These are phyloP conservation scores for Alloascoidea hylecoeti DNA, from an alignment of 805 yeast genomes.

Conservation along the genomic window DNA sequence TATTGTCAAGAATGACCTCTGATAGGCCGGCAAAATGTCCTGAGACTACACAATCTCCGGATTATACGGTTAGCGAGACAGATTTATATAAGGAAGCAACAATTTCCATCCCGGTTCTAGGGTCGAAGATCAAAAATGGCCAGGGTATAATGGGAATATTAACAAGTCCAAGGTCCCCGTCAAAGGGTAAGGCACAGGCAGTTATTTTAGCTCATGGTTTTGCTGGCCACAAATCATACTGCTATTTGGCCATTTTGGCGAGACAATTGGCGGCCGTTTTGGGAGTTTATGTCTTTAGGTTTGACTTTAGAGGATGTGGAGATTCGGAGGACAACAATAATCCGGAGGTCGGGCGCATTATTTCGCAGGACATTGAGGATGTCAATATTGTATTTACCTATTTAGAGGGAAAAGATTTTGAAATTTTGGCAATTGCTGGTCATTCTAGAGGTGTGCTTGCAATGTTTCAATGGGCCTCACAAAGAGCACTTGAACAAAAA, in stretches of 20 bases:
- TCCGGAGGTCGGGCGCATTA: conserved; percentile 31
- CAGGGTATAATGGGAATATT: conserved; percentile 6
- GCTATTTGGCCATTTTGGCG: conserved; percentile 56
- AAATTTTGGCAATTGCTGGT: conserved; percentile 45
- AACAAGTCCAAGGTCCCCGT: conserved; percentile 6
- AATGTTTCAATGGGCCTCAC: conserved; percentile 56
- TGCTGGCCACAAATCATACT: conserved; percentile 72
- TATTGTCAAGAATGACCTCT: too few relatives aligned
- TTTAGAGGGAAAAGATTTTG: conserved; percentile 18
- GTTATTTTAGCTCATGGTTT: conserved; percentile 72
- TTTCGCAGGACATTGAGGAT: conserved; percentile 58
- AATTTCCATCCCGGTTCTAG: conserved; percentile 2
- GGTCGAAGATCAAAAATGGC: conserved; percentile 1
- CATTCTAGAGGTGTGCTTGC: conserved; percentile 78
- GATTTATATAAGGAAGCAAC: too few relatives aligned
- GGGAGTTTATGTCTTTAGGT: conserved; percentile 56
- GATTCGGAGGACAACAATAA: conserved; percentile 33
- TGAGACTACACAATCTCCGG: too few relatives aligned
- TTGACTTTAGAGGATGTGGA: conserved; percentile 84
- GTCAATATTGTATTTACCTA: conserved; percentile 31
- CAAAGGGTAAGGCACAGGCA: conserved; percentile 18
- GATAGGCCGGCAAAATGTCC: too few relatives aligned
- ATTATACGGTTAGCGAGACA: too few relatives aligned
- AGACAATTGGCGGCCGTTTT: conserved; percentile 36
- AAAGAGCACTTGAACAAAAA: conserved; percentile 22